Conservation (phyloP, 169 alveolate genomes). For the Cryptosporidium canis region DNA sequence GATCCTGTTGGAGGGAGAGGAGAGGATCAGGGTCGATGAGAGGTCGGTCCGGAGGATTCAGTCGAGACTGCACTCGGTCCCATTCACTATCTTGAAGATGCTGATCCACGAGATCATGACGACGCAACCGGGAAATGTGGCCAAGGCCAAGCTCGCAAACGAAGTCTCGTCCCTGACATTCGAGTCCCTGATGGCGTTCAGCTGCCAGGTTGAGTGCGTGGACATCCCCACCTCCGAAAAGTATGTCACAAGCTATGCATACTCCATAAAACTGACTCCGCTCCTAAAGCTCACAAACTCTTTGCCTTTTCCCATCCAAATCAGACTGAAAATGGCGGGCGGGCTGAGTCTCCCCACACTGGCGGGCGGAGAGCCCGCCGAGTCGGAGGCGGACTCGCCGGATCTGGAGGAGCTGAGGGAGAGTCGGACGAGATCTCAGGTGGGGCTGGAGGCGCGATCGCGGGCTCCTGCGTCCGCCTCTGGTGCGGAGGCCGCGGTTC, state of each 20-base stretch:
- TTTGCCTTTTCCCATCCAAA: constrained; percentile 65
- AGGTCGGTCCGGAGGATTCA: constrained; percentile 35
- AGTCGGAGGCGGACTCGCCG: not conserved
- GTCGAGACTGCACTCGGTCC: constrained; percentile 36
- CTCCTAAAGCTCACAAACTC: constrained; percentile 26
- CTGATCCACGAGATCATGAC: constrained; percentile 41
- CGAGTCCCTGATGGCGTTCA: constrained; percentile 57
- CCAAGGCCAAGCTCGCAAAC: constrained; percentile 40
- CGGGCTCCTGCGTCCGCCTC: not conserved
- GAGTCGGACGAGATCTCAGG: constrained; percentile 12
- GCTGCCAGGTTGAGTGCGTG: constrained; percentile 33
- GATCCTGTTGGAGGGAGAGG: not conserved
- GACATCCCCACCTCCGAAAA: constrained; percentile 65
- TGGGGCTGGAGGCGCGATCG: not conserved
- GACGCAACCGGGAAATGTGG: constrained; percentile 50
- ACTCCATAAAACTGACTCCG: constrained; percentile 48
- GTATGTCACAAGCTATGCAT: constrained; percentile 55
- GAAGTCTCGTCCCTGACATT: constrained; percentile 24
- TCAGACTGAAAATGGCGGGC: constrained; percentile 22
- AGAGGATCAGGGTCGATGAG: constrained; percentile 6
- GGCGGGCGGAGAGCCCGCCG: not conserved
- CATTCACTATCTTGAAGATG: constrained; percentile 30
- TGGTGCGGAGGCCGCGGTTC: not conserved
- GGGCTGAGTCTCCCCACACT: constrained; percentile 9
- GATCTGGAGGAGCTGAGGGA: not conserved